Evolutionary conservation across 164 flowering plant genomes (phyloP), one percentile per base, ranked within the genome.

Genomic region (Umbilicus rupestris): DNA sequence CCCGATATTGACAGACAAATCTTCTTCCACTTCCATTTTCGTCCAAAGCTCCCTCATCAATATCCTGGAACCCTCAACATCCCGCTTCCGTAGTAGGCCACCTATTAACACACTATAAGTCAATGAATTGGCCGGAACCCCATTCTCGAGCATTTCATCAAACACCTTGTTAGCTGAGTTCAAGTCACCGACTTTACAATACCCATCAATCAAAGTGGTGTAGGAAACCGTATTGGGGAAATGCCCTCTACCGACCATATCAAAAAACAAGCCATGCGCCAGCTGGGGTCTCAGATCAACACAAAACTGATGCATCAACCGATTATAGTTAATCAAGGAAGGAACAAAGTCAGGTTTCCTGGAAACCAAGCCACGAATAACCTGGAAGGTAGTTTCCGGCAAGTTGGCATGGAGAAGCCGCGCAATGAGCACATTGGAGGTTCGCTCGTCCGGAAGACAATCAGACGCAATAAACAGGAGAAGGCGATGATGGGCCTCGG

Each of bases 341-440:
- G 95, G 93, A 14, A 87, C 90, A 65, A 86, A 94, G n/a, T 72
- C 76, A 16, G 87, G 87, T 68, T 79, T 83, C 0, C 62, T 75
- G 17, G 57, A 55, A 22, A 75, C 22, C 76, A 94, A 70, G n/a
- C 72, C 26, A 12, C 55, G 66, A 7, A 89, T 57, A 28, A 94
- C 73, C 15, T 60, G 70, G 16, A 74, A 71, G 0, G 93, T 85
- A 17, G 10, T 20, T 5, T 39, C 55, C 3, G 95, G 96, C 39
- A 71, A 66, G 49, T 62, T 64, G 7, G 87, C 77, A 50, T 78
- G 74, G 0, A 90, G 87, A n/a, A 94, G 80, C 19, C 88, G 82
- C 7, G 93, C 87, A 45, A 94, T 79, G 66, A 94, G 82, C 17
- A 87, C 82, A 70, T 94, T 94, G 78, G 87, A 83, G 6, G 97